Conservation (phyloP, 208 protist species). For the Porcisia hertigi region DNA sequence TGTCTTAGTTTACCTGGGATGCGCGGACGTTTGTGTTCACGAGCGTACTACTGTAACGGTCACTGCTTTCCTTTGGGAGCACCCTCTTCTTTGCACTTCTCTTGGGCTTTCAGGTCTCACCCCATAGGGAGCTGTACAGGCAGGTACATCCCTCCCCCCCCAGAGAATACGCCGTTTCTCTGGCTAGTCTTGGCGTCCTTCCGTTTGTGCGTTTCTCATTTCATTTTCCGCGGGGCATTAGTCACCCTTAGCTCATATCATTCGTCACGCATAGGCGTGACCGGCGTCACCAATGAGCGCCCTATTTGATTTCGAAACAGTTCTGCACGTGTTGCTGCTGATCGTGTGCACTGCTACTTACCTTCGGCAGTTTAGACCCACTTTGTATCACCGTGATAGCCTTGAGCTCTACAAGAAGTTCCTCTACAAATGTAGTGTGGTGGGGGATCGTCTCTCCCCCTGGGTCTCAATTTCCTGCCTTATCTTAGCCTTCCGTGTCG, state of each 20-base stretch:
- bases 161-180: not conserved
- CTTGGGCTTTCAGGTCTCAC: not conserved
- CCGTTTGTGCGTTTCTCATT: not conserved
- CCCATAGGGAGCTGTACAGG: not conserved
- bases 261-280: not conserved
- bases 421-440: slow-evolving; percentile 91
- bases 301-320: slow-evolving; percentile 89
- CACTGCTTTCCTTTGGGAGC: not conserved
- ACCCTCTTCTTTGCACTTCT: not conserved
- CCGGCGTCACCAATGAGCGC: slow-evolving; percentile 63
- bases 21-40: not conserved
- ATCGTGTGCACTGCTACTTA: slow-evolving; percentile 91
- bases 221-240: not conserved
- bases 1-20: not conserved
- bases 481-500: slow-evolving; percentile 68
- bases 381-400: slow-evolving; percentile 88
- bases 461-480: slow-evolving; percentile 83
- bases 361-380: slow-evolving; percentile 84
- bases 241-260: not conserved
- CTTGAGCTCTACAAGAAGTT: slow-evolving; percentile 85
- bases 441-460: slow-evolving; percentile 88
- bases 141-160: not conserved
- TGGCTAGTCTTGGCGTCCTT: not conserved
- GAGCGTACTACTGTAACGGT: not conserved
- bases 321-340: slow-evolving; percentile 85